These are phyloP conservation scores for Fraxinus platypoda DNA, from an alignment of 305 asterid genomes.

Conservation along the genomic window DNA sequence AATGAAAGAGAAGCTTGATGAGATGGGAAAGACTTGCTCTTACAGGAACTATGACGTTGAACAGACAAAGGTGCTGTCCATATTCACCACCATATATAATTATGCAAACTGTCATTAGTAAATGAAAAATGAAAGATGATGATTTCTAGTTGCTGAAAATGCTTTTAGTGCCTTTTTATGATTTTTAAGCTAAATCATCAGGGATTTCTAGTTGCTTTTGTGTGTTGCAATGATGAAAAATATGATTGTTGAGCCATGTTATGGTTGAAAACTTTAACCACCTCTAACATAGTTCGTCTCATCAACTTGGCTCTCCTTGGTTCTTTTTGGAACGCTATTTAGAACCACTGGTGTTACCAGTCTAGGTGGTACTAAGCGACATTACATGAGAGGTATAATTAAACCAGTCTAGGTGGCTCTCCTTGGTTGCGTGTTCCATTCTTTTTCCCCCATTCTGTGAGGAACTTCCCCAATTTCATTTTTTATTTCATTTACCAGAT, in stretches of 20 bases:
- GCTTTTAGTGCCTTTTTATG: neutral
- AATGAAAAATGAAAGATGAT: neutral
- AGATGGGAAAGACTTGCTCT: constrained; percentile 59
- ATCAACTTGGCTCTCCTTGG: neutral
- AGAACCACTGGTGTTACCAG: neutral
- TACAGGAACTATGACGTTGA: constrained; percentile 73
- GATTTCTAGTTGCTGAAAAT: constrained; percentile 6
- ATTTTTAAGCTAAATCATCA: neutral
- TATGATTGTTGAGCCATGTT: neutral
- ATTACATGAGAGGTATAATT: neutral
- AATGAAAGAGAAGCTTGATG: constrained; percentile 68
- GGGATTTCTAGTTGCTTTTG: constrained; percentile 14
- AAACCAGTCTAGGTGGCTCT: constrained; percentile 38
- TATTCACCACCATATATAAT: neutral
- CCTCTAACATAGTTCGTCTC: neutral
- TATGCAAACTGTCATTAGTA: neutral
- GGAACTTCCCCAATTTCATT: neutral
- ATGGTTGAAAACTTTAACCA: neutral
- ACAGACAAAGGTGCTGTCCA: constrained; percentile 58
- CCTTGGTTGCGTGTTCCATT: neutral
- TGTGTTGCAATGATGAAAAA: neutral
- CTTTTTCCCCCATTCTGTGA: neutral
- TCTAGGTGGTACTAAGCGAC: neutral
- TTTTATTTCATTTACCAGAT: constrained; percentile 43
- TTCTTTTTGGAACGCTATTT: neutral